Base-by-base conservation (phyloP, 306 rosid genomes). In the Lablab purpureus region DNA sequence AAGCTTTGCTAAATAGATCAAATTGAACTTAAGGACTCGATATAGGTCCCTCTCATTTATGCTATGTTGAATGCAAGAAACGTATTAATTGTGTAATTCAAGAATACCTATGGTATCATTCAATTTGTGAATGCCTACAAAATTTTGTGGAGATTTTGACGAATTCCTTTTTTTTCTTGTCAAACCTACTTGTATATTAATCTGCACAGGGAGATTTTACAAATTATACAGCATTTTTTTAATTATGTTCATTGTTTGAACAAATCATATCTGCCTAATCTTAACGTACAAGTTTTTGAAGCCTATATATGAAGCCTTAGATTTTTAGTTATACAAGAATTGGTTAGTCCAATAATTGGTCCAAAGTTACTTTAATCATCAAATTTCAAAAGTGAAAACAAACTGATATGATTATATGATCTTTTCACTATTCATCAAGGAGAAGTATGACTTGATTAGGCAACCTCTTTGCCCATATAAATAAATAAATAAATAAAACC, bases 331-430 rank as follows among this genome's bases (percentile, higher is more conserved):
- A 76, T 25, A 50, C 2, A 41, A 64, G 25, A 84, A 76, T 65
- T 81, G 86, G 76, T 75, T 49, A 27, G 52, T 82, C 77, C 64
- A 73, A 82, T 50, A 73, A 77, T 82, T 71, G 78, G 83, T 87
- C 86, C 76, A 86, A 81, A 80, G 86, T 74, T 74, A 73, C 87
- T 82, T 82, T 87, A 74, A 14, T 73, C 76, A 65, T 68, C 73
- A 64, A 80, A 72, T 73, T 75, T 84, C 84, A 64, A 88, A 88
- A 84, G 84, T 51, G 37, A 47, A 76, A 77, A 66, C 60, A 19
- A 65, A 70, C 59, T 25, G 84, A 28, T 23, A 69, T 84, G 87
- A 84, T 86, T 80, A 56, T 37, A 36, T 77, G 41, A 0, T 65
- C 67, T 41, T 64, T 67, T 71, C 62, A 54, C 85, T 84, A 19